phyloP scores from a whole-genome alignment of 768 basidiomycete genomes.

The Tricholoma sp. region DNA sequence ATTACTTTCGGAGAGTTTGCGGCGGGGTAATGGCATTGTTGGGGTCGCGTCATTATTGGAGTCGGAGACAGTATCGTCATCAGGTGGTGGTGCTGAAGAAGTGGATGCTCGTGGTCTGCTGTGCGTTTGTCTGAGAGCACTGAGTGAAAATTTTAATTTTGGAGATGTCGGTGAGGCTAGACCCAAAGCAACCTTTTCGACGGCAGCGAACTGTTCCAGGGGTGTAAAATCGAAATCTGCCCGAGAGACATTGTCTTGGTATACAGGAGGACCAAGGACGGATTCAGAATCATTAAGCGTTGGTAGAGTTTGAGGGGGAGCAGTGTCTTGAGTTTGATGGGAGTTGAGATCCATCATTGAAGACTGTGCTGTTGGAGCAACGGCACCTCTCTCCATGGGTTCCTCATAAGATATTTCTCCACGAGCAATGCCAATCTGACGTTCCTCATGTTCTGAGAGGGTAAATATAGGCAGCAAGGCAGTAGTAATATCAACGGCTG shows the following conservation, averaged over 20 bases:
- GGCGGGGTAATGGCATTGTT: slow-evolving; percentile 35
- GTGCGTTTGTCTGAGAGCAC: slow-evolving; percentile 11
- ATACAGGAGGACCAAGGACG: slow-evolving; percentile 55
- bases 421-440: slow-evolving; percentile 16
- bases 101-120: slow-evolving; percentile 1
- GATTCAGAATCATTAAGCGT: slow-evolving; percentile 20
- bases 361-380: slow-evolving; percentile 13
- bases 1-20: slow-evolving; percentile 84
- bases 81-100: background rate
- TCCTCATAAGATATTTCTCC: slow-evolving; percentile 9
- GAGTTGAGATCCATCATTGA: slow-evolving; percentile 30
- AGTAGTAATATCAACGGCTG: slow-evolving; percentile 27
- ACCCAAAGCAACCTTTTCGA: slow-evolving; percentile 64
- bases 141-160: slow-evolving; percentile 39
- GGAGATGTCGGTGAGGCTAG: slow-evolving; percentile 39
- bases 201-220: slow-evolving; percentile 74
- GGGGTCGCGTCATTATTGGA: background rate
- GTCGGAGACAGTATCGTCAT: background rate
- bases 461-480: slow-evolving; percentile 13
- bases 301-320: slow-evolving; percentile 9
- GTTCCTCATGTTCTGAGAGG: slow-evolving; percentile 34
- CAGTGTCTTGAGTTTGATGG: slow-evolving; percentile 46
- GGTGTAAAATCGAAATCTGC: slow-evolving; percentile 65
- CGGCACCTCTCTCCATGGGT: slow-evolving; percentile 5
- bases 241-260: slow-evolving; percentile 54